phyloP scores from a whole-genome alignment of 768 basidiomycete species.

The Naematelia aurantialba region DNA sequence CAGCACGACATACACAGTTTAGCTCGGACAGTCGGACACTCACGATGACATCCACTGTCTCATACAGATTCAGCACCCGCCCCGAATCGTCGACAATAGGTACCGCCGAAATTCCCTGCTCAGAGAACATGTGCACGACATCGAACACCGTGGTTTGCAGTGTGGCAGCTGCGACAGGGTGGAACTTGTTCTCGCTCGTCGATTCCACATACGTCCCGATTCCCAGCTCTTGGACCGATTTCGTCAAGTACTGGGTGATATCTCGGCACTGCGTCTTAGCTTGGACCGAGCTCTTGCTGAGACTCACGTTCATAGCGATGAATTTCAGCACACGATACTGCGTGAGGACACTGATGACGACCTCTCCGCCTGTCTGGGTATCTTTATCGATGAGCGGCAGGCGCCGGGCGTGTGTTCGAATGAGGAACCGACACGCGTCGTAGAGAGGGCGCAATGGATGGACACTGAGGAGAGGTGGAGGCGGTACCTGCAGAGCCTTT shows the following conservation, averaged over 20 bases:
- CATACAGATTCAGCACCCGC: conserved; percentile 90
- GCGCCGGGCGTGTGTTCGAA: conserved; percentile 91
- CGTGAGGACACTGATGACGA: conserved; percentile 91
- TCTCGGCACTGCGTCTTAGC: conserved; percentile 67
- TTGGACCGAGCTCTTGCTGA: background rate
- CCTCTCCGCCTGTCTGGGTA: conserved; percentile 87
- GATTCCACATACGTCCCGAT: conserved; percentile 84
- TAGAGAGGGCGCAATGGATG: conserved; percentile 83
- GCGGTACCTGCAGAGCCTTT: conserved; percentile 81
- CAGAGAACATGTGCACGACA: conserved; percentile 97
- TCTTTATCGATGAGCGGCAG: conserved; percentile 91
- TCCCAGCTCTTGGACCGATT: conserved; percentile 56
- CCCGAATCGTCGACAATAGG: conserved; percentile 87
- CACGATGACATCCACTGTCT: conserved; percentile 98
- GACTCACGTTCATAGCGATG: conserved; percentile 86
- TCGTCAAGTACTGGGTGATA: conserved; percentile 45
- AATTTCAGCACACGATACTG: conserved; percentile 98
- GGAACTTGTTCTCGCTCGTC: conserved; percentile 61
- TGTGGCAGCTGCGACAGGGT: conserved; percentile 88
- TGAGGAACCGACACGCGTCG: conserved; percentile 82
- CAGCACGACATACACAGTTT: background rate
- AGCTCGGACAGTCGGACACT: conserved; percentile 42
- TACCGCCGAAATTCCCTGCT: conserved; percentile 90
- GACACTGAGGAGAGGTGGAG: conserved; percentile 82
- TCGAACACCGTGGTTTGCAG: conserved; percentile 90